Evolutionary conservation across 768 basidiomycete species (phyloP).

Genomic region (Boletus tomentosulus): DNA sequence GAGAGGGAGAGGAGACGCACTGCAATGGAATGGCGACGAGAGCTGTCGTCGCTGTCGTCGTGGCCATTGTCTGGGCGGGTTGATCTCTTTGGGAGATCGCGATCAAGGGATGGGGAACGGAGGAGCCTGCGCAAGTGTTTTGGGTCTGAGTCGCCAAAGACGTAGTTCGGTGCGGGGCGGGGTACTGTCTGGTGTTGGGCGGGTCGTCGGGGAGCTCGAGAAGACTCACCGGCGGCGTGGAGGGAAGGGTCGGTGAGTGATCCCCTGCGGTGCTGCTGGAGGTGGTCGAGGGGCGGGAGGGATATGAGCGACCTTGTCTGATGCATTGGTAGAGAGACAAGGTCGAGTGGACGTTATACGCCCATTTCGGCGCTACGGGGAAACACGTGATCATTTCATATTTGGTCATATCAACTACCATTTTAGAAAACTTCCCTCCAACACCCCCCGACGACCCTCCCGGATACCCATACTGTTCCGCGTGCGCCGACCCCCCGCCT

Average conservation of each 20-base stretch:
- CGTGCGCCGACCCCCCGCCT: conserved; percentile 42
- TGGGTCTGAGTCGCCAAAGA: conserved; percentile 53
- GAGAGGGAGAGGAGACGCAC: conserved; percentile 34
- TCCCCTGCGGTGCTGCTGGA: conserved; percentile 60
- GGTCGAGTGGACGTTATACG: conserved; percentile 6
- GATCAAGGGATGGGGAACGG: conserved; percentile 53
- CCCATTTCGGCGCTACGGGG: conserved; percentile 15
- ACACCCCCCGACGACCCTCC: conserved; percentile 34
- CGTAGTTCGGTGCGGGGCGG: conserved; percentile 63
- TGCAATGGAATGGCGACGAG: conserved; percentile 70
- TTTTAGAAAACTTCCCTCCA: conserved; percentile 4
- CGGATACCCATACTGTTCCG: conserved; percentile 50
- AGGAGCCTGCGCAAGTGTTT: conserved; percentile 52
- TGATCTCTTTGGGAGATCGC: conserved; percentile 24
- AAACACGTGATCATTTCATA: conserved; percentile 26
- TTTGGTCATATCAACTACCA: not conserved
- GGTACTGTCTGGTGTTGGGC: conserved; percentile 38
- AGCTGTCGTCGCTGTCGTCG: conserved; percentile 59
- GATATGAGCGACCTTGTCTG: conserved; percentile 47
- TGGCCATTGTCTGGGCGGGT: conserved; percentile 29
- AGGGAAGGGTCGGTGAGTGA: conserved; percentile 82
- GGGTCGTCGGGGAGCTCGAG: conserved; percentile 3
- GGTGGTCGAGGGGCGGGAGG: conserved; percentile 71
- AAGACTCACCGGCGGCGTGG: conserved; percentile 43
- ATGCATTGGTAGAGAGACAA: conserved; percentile 6